Percentiles rank a stretch among this genome's conserved stretches.
Evolutionary conservation across 495 filamentous ascomycete species (phyloP).

Genomic region (Apiosordaria backusii): DNA sequence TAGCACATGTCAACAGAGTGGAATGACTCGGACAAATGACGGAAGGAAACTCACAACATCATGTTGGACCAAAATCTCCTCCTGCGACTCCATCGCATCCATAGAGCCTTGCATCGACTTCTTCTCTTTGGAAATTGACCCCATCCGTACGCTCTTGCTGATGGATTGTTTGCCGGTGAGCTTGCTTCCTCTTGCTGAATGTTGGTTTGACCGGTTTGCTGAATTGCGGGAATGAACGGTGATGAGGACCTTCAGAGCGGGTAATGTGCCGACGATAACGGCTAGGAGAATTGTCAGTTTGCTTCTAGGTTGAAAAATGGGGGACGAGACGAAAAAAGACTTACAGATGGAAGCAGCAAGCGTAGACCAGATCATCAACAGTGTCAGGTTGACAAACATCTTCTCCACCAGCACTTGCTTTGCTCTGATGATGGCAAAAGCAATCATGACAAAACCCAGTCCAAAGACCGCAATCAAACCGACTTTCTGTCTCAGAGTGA

Average conservation of each 20-base stretch:
- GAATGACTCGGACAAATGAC: not conserved
- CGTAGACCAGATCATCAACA: conserved; percentile 38
- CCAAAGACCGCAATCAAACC: conserved; percentile 49
- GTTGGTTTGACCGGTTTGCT: conserved; percentile 12
- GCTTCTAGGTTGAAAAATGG: not conserved
- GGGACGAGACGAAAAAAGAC: conserved; percentile 4
- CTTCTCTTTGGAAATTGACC: conserved; percentile 21
- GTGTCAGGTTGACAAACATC: conserved; percentile 34
- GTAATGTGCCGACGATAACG: conserved; percentile 47
- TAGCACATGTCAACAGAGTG: not conserved
- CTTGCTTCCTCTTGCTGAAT: not conserved
- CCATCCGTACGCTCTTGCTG: conserved; percentile 3
- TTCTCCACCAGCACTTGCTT: conserved; percentile 34
- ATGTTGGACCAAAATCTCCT: conserved; percentile 18
- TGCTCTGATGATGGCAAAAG: conserved; percentile 49
- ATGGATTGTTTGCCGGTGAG: not conserved
- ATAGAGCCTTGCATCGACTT: conserved; percentile 4
- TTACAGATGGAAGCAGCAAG: conserved; percentile 34
- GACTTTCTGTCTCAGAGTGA: conserved; percentile 44
- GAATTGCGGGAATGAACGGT: conserved; percentile 48
- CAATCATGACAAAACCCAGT: conserved; percentile 50
- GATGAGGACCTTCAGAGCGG: conserved; percentile 50
- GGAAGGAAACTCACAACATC: conserved; percentile 12
- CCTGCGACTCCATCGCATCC: conserved; percentile 15
- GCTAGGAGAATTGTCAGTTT: conserved; percentile 27